Conservation (phyloP, 352 stramenopile species). For the Elongisporangium prolatum region DNA sequence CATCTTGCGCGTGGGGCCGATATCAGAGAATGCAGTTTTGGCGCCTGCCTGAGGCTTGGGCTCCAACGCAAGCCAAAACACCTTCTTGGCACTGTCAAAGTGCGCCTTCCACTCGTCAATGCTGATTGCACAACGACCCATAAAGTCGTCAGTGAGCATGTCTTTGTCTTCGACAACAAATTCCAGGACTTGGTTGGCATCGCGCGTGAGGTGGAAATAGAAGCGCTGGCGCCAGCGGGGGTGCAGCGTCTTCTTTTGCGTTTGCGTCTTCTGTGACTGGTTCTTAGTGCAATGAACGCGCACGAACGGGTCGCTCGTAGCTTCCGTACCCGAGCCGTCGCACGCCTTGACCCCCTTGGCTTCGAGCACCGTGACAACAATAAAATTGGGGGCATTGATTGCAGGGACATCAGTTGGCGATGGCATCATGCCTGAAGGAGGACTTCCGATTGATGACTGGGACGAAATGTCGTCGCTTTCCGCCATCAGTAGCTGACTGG, state of each 20-base stretch:
- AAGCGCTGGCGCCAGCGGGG: slow-evolving; percentile 69
- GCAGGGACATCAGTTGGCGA: background rate
- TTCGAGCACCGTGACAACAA: slow-evolving; percentile 68
- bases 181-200: slow-evolving; percentile 43
- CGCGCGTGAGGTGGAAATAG: slow-evolving; percentile 46
- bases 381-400: slow-evolving; percentile 64
- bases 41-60: slow-evolving; percentile 29
- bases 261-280: slow-evolving; percentile 52
- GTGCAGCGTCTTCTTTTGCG: slow-evolving; percentile 54
- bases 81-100: slow-evolving; percentile 41
- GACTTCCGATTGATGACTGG: too few relatives aligned
- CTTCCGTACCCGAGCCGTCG: slow-evolving; percentile 48
- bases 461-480: too few relatives aligned
- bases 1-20: slow-evolving; percentile 39
- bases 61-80: slow-evolving; percentile 68
- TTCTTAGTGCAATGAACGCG: slow-evolving; percentile 52
- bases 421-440: too few relatives aligned
- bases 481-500: too few relatives aligned
- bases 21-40: slow-evolving; percentile 33
- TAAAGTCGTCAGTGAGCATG: slow-evolving; percentile 67
- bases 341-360: slow-evolving; percentile 41
- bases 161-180: slow-evolving; percentile 62
- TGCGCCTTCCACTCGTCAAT: slow-evolving; percentile 51
- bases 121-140: slow-evolving; percentile 62
- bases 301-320: slow-evolving; percentile 68